Evolutionary conservation across 2,329 filamentous ascomycete species (phyloP).

Genomic region (Didymella arachidicola): DNA sequence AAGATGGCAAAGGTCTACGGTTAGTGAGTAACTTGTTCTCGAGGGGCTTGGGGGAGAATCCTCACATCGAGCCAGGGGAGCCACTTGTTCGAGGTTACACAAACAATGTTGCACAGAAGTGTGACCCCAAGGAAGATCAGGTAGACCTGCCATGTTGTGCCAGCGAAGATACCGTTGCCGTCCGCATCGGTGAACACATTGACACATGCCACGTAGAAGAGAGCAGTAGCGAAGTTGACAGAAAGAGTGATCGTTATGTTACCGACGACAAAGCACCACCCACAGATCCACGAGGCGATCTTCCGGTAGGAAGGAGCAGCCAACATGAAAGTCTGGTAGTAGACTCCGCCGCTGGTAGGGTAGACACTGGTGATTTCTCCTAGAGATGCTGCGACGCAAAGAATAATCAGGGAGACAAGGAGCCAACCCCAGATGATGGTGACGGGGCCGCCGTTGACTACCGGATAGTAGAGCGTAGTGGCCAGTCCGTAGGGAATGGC

Average conservation of each 20-base stretch:
- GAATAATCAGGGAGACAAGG: slow-evolving; percentile 71
- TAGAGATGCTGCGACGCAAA: slow-evolving; percentile 72
- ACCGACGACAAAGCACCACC: slow-evolving; percentile 79
- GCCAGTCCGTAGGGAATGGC: slow-evolving; percentile 77
- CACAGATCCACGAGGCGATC: slow-evolving; percentile 73
- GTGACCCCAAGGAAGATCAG: slow-evolving; percentile 61
- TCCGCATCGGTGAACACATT: slow-evolving; percentile 61
- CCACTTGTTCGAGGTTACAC: slow-evolving; percentile 62
- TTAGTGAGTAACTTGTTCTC: slow-evolving; percentile 31
- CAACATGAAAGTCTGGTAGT: slow-evolving; percentile 81
- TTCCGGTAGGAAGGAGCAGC: slow-evolving; percentile 67
- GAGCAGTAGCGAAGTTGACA: slow-evolving; percentile 76
- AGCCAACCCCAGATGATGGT: slow-evolving; percentile 79
- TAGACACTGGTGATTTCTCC: slow-evolving; percentile 79
- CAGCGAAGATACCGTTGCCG: slow-evolving; percentile 56
- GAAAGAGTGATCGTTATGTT: slow-evolving; percentile 84
- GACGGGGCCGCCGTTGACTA: slow-evolving; percentile 71
- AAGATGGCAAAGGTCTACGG: slow-evolving; percentile 72
- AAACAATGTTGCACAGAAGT: slow-evolving; percentile 60
- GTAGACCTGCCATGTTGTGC: slow-evolving; percentile 56
- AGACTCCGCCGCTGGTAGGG: slow-evolving; percentile 79
- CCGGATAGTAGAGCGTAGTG: slow-evolving; percentile 73
- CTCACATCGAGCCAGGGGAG: slow-evolving; percentile 71
- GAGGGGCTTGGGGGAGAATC: slow-evolving; percentile 35
- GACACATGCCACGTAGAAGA: slow-evolving; percentile 63